Conservation (phyloP, 257 asterid species). For the Eucommia ulmoides region DNA sequence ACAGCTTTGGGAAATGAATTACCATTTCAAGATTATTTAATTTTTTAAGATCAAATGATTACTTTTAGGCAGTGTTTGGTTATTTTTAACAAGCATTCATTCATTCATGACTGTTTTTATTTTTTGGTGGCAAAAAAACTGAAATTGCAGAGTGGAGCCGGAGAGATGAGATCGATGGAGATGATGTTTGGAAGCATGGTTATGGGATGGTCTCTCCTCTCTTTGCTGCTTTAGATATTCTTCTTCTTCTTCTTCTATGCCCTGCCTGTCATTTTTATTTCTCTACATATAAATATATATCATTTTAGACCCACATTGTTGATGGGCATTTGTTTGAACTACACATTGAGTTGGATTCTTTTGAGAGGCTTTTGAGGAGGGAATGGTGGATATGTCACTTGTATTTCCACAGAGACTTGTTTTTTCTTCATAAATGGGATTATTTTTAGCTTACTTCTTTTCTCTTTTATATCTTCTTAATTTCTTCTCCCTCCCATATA, state of each 20-base stretch:
- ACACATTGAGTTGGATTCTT: slow-evolving; percentile 55
- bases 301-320: slow-evolving; percentile 14
- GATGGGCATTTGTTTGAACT: slow-evolving; percentile 15
- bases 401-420: slow-evolving; percentile 11
- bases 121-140: too few relatives aligned
- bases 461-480: background rate
- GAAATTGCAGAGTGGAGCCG: slow-evolving; percentile 70
- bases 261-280: background rate
- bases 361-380: slow-evolving; percentile 29
- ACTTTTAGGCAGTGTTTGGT: too few relatives aligned
- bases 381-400: too few relatives aligned
- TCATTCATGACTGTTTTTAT: too few relatives aligned
- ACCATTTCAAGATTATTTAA: too few relatives aligned
- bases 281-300: slow-evolving; percentile 8
- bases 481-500: background rate
- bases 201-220: slow-evolving; percentile 38
- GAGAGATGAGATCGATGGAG: slow-evolving; percentile 13
- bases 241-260: background rate
- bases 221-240: slow-evolving; percentile 22
- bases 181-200: slow-evolving; percentile 26
- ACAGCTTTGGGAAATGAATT: too few relatives aligned
- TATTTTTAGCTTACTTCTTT: slow-evolving; percentile 7
- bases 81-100: too few relatives aligned
- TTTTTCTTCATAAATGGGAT: slow-evolving; percentile 14
- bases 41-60: too few relatives aligned